Evolutionary conservation across 2,329 filamentous ascomycete species (phyloP).

Genomic region (Aureobasidium sp.): DNA sequence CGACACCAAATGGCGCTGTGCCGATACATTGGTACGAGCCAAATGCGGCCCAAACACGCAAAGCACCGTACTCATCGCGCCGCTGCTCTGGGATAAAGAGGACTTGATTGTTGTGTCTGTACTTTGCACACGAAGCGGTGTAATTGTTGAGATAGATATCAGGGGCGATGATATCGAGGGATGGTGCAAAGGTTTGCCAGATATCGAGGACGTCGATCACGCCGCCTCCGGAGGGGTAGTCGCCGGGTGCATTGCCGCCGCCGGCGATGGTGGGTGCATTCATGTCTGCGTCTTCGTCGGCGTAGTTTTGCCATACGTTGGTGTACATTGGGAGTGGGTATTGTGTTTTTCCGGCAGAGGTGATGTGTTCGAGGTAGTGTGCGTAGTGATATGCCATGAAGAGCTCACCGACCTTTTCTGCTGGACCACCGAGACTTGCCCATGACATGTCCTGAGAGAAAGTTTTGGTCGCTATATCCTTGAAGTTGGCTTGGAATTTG

Average conservation of each 20-base stretch:
- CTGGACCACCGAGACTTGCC: constrained; percentile 35
- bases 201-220: constrained; percentile 39
- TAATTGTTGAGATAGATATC: constrained; percentile 47
- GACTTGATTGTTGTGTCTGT: constrained; percentile 38
- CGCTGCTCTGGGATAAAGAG: constrained; percentile 49
- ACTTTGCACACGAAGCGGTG: constrained; percentile 37
- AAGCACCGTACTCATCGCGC: constrained; percentile 41
- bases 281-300: constrained; percentile 28
- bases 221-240: constrained; percentile 44
- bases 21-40: constrained; percentile 37
- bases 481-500: no score
- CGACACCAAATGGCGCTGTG: constrained; percentile 37
- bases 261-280: constrained; percentile 34
- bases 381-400: constrained; percentile 45
- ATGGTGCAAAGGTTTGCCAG: constrained; percentile 37
- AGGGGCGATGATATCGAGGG: constrained; percentile 42
- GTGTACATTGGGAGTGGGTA: constrained; percentile 40
- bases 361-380: constrained; percentile 36
- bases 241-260: constrained; percentile 38
- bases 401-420: constrained; percentile 34
- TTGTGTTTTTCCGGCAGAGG: constrained; percentile 34
- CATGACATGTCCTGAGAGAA: constrained; percentile 26
- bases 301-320: constrained; percentile 43
- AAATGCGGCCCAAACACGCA: constrained; percentile 38
- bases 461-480: no score